Conservation (phyloP, 495 filamentous ascomycete species). For the Lasiosphaeria miniovina region DNA sequence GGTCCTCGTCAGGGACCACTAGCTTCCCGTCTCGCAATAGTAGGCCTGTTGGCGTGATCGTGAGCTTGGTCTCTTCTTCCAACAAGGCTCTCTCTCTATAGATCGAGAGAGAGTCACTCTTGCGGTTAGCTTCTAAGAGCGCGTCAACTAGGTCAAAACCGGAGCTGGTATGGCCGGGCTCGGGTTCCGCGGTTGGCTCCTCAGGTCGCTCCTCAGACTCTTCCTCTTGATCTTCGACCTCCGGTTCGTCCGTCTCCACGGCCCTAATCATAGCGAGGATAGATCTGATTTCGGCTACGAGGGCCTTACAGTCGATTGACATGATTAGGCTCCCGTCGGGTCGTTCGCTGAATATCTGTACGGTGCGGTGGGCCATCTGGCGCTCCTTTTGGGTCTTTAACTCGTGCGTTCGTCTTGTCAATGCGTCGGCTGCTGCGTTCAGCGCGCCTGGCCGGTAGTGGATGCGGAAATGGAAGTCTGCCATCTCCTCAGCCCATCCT, state of each 20-base stretch:
- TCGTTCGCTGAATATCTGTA: not conserved
- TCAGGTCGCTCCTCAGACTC: too few species aligned
- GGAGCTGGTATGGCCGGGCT: too few species aligned
- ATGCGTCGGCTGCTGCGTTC: constrained; percentile 6
- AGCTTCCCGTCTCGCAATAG: not conserved
- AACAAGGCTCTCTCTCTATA: not conserved
- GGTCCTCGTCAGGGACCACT: not conserved
- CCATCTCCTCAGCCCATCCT: not conserved
- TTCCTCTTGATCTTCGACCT: too few species aligned
- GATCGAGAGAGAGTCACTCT: too few species aligned
- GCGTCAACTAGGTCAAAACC: too few species aligned
- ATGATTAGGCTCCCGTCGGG: not conserved
- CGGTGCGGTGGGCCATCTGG: not conserved
- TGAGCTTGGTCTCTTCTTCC: not conserved
- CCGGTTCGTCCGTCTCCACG: too few species aligned
- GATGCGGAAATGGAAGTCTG: constrained; percentile 6
- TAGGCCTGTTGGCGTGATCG: not conserved
- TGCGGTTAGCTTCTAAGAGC: not conserved
- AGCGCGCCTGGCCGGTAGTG: constrained; percentile 1
- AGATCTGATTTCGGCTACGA: too few species aligned
- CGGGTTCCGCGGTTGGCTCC: too few species aligned
- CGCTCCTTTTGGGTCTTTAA: constrained; percentile 2
- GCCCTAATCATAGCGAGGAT: too few species aligned
- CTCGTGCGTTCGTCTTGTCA: constrained; percentile 2
- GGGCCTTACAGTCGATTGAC: not conserved